Base-by-base conservation (phyloP, 2,329 filamentous ascomycete genomes). In the Onygenales sp. region DNA sequence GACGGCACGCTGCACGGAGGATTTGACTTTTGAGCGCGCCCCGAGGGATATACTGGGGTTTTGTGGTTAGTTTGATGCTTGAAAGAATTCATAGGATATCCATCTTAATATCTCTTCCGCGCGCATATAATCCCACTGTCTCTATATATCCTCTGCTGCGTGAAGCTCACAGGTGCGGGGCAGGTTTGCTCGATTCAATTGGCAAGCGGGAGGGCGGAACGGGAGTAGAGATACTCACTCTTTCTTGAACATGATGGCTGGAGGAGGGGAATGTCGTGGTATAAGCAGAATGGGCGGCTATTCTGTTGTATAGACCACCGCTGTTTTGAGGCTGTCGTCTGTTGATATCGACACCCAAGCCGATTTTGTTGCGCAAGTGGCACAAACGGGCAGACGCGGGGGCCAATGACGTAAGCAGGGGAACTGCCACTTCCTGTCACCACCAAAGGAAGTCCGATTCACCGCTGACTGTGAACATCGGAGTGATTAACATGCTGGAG, bases 1-100 rank as follows among this genome's bases (percentile, higher is more conserved):
- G 63, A 98, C 85, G 59, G 78, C 82, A 66, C 93, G 88, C 76
- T 96, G 91, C 54, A 89, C 89, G 27, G 90, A 95, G 60, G 92
- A 96, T 76, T 97, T 98, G 72, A 97, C 89, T 78, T 97, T 97
- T 63, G 90, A 89, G 75, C 53, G 47, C 58, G 57, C 60, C 45
- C 53, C 43, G 46, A 27, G 14, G 9, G 54, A 59, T 53, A 50
- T 56, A 56, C 54, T 55, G 17, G 42, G 17, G 41, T 46, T 32
- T 9, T 44, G 21, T 17, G 17, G 17, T 44, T 21, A 5, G 21
- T 48, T 48, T 6, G 35, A 8, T 6, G 21, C 36, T 14, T 36
- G 17, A 13, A 14, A 4, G n/a, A 46, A 31, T 10, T 45, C 21
- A 27, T 27, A 27, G 21, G 21, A 27, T 27, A 27, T 27, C 21